Evolutionary conservation across 2,329 filamentous ascomycete species (phyloP).

Genomic region (Ceratocystis variospora): DNA sequence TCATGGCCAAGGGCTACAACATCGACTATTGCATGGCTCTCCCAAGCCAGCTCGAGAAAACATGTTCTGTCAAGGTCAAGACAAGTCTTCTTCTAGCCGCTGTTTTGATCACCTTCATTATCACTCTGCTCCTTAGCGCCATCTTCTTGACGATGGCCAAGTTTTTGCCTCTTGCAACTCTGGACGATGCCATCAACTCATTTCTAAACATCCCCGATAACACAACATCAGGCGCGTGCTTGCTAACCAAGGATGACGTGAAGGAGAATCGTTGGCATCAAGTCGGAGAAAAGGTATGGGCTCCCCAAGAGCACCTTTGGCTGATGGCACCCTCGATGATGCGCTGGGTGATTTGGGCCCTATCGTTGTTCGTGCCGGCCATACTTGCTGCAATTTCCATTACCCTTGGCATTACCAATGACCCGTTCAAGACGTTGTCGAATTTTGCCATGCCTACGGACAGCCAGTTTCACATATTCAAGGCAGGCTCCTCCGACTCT

Average conservation of each 20-base stretch:
- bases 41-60: conserved; percentile 20
- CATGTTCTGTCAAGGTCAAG: conserved; percentile 33
- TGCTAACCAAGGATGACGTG: conserved; percentile 36
- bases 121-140: conserved; percentile 25
- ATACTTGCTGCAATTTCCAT: conserved; percentile 31
- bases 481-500: conserved; percentile 23
- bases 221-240: conserved; percentile 32
- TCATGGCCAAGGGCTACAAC: not conserved
- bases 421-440: conserved; percentile 26
- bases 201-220: conserved; percentile 35
- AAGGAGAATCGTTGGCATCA: conserved; percentile 32
- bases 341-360: conserved; percentile 31
- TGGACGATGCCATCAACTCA: conserved; percentile 39
- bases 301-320: conserved; percentile 32
- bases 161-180: conserved; percentile 34
- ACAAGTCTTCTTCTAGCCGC: conserved; percentile 31
- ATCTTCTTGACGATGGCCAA: conserved; percentile 29
- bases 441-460: conserved; percentile 30
- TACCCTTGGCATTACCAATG: conserved; percentile 26
- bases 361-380: conserved; percentile 29
- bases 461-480: conserved; percentile 26
- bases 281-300: conserved; percentile 33
- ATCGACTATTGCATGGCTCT: conserved; percentile 26
- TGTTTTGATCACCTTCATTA: conserved; percentile 30
- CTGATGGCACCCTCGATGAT: conserved; percentile 30